These are phyloP conservation scores for Teunomyces funiuensis DNA, from an alignment of 805 yeast genomes.

Conservation along the genomic window DNA sequence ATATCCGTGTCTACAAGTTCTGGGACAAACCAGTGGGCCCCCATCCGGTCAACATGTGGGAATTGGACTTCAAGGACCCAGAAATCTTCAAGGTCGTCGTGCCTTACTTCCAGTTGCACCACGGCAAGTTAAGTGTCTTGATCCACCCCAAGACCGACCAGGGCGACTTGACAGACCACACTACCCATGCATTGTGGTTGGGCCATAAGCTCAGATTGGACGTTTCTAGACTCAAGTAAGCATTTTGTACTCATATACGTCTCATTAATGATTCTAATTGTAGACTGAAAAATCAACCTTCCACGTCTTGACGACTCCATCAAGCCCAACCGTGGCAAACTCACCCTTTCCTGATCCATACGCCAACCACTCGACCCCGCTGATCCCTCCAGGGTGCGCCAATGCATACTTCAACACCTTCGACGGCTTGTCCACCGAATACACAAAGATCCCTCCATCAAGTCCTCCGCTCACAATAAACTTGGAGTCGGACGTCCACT, in stretches of 20 bases:
- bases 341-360: slow-evolving; percentile 34
- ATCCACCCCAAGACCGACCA: slow-evolving; percentile 51
- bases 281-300: slow-evolving; percentile 28
- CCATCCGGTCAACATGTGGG: slow-evolving; percentile 60
- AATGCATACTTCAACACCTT: slow-evolving; percentile 71
- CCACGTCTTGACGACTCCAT: slow-evolving; percentile 82
- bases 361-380: slow-evolving; percentile 67
- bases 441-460: slow-evolving; percentile 79
- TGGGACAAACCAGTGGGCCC: slow-evolving; percentile 57
- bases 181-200: slow-evolving; percentile 56
- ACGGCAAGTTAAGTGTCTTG: slow-evolving; percentile 50
- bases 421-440: slow-evolving; percentile 75
- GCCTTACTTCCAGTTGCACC: slow-evolving; percentile 53
- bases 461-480: slow-evolving; percentile 76
- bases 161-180: slow-evolving; percentile 49
- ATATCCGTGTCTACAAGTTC: slow-evolving; percentile 42
- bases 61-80: slow-evolving; percentile 50
- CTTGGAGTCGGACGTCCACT: slow-evolving; percentile 77
- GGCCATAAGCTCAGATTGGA: slow-evolving; percentile 43
- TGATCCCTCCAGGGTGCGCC: slow-evolving; percentile 89
- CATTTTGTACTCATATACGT: not conserved
- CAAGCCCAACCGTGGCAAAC: slow-evolving; percentile 74
- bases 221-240: slow-evolving; percentile 10
- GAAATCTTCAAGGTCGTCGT: slow-evolving; percentile 45
- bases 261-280: not conserved